Percentiles rank a stretch among this genome's conserved stretches.
phyloP scores from a whole-genome alignment of 441 rosid species.

The Iberis amara region DNA sequence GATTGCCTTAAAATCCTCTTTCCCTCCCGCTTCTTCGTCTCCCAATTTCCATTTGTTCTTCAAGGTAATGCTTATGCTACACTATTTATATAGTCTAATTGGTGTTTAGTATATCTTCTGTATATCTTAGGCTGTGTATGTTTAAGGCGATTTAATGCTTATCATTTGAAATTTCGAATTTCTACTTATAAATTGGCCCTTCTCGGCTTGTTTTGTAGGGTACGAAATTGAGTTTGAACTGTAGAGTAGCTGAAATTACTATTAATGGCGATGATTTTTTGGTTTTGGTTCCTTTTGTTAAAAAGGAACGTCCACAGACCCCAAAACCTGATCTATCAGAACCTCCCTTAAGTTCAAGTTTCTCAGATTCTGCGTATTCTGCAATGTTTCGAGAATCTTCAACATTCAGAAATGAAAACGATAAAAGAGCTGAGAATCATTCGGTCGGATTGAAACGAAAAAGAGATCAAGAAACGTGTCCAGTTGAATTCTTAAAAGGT shows the following conservation, averaged over 20 bases:
- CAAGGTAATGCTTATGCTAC: constrained; percentile 42
- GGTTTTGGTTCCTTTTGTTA: constrained; percentile 60
- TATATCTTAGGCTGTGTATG: background rate
- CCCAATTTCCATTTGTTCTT: constrained; percentile 71
- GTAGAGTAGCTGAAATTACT: constrained; percentile 34
- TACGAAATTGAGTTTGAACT: constrained; percentile 44
- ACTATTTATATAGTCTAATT: too few species aligned
- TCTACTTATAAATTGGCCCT: background rate
- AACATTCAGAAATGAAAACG: constrained; percentile 26
- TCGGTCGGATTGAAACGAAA: constrained; percentile 34
- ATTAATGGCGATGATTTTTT: constrained; percentile 49
- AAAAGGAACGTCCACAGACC: constrained; percentile 45
- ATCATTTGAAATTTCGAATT: background rate
- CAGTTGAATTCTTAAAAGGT: constrained; percentile 42
- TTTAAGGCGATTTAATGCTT: background rate
- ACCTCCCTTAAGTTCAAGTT: constrained; percentile 30
- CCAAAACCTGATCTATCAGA: constrained; percentile 35
- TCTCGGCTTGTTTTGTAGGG: constrained; percentile 41
- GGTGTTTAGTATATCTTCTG: background rate
- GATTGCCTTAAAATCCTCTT: constrained; percentile 44
- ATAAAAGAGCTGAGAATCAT: constrained; percentile 26
- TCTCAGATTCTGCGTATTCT: constrained; percentile 55
- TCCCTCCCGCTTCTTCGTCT: constrained; percentile 59
- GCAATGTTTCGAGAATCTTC: constrained; percentile 54
- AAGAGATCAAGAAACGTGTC: constrained; percentile 33